Percentiles rank a stretch among this genome's conserved stretches.
Conservation (phyloP, 768 basidiomycete species). For the Punctularia strigosozonata region DNA sequence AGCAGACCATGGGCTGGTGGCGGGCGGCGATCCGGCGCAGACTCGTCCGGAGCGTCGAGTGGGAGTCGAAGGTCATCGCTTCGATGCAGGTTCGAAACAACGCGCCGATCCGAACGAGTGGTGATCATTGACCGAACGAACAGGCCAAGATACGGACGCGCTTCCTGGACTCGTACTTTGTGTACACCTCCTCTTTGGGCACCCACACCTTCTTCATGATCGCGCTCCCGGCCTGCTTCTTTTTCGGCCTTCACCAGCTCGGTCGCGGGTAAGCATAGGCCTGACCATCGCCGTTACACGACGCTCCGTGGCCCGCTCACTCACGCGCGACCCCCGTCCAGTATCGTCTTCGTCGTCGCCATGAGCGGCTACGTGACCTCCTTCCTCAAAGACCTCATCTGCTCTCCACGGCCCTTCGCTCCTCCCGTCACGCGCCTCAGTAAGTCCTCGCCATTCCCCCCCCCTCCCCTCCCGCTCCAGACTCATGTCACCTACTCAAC, state of each 20-base stretch:
- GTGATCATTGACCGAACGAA: slow-evolving; percentile 9
- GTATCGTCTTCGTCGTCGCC: slow-evolving; percentile 58
- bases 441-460: slow-evolving; percentile 23
- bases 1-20: slow-evolving; percentile 53
- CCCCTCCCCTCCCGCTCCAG: background rate
- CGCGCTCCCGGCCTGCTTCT: slow-evolving; percentile 74
- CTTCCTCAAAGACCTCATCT: slow-evolving; percentile 80
- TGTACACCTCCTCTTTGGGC: slow-evolving; percentile 69
- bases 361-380: slow-evolving; percentile 83
- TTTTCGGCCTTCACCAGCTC: slow-evolving; percentile 68
- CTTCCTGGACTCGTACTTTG: slow-evolving; percentile 71
- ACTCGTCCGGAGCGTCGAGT: slow-evolving; percentile 39
- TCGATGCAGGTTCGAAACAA: slow-evolving; percentile 45
- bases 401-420: slow-evolving; percentile 80
- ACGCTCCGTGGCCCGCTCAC: too few species aligned
- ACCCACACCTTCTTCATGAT: slow-evolving; percentile 94
- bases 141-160: slow-evolving; percentile 46
- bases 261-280: slow-evolving; percentile 54
- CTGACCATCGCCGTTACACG: too few species aligned
- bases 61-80: slow-evolving; percentile 52
- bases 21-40: slow-evolving; percentile 43
- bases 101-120: too few species aligned
- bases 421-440: slow-evolving; percentile 88
- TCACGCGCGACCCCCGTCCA: too few species aligned
- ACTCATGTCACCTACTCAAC: background rate